Evolutionary conservation across 139 green algal genomes (phyloP).

Genomic region (Coelastrella sp.): DNA sequence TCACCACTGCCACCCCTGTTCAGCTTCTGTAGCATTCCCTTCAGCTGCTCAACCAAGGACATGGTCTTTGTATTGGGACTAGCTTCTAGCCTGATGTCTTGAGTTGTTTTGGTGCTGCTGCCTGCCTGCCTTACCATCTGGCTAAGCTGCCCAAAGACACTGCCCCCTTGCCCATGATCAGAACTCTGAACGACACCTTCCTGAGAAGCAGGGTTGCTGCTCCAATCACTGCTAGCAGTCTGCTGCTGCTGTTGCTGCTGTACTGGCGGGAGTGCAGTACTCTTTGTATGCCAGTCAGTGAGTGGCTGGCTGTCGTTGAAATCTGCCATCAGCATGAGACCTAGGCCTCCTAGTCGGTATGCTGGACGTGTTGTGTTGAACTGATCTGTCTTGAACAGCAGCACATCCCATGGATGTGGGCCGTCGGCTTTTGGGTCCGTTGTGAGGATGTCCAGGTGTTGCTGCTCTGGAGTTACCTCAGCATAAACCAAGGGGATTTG

Average conservation of each 20-base stretch:
- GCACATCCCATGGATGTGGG: constrained; percentile 38
- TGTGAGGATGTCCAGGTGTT: not conserved
- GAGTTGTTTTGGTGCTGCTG: not conserved
- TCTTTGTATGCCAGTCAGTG: constrained; percentile 23
- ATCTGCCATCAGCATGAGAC: constrained; percentile 42
- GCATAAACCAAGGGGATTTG: not conserved
- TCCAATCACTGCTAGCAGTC: constrained; percentile 24
- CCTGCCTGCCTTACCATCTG: not conserved
- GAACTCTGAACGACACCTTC: too few relatives aligned
- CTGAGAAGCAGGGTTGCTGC: too few relatives aligned
- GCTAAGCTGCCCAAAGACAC: not conserved
- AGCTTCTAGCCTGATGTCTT: not conserved
- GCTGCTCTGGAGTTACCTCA: not conserved
- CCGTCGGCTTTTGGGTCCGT: constrained; percentile 15
- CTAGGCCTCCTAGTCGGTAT: constrained; percentile 14
- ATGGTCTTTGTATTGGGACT: not conserved
- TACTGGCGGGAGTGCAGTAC: not conserved
- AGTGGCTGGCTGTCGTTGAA: constrained; percentile 33
- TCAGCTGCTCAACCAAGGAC: not conserved
- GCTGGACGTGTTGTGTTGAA: constrained; percentile 36
- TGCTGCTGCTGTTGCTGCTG: constrained; percentile 29
- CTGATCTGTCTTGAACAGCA: constrained; percentile 43
- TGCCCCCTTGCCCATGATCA: not conserved
- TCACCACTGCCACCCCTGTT: not conserved
- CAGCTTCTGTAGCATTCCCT: not conserved